Percentiles rank a stretch among this genome's conserved stretches.
Conservation (phyloP, 1,139 yeast genomes). For the Suhomyces bribrorum region DNA sequence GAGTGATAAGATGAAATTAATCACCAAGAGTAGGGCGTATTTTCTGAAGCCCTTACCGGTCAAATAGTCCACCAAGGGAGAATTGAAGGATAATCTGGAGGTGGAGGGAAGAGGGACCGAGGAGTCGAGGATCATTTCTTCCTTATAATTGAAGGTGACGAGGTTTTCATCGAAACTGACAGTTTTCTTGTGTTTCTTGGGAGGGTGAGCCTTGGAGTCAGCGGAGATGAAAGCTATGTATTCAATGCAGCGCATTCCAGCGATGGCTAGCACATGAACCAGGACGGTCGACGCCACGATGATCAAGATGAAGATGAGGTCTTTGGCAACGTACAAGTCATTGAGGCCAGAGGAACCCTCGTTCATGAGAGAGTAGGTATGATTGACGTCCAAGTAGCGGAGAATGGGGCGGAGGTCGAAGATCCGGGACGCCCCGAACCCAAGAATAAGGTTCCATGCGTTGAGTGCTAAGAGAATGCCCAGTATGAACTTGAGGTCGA, state of each 20-base stretch:
- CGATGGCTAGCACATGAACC: slow-evolving; percentile 16
- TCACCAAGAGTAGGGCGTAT: not conserved
- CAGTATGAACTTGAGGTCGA: slow-evolving; percentile 7
- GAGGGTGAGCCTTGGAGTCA: slow-evolving; percentile 4
- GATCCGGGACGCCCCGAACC: slow-evolving; percentile 1
- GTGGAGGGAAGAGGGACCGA: slow-evolving; percentile 3
- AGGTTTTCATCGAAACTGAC: slow-evolving; percentile 22
- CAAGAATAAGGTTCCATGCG: slow-evolving; percentile 16
- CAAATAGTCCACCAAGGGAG: slow-evolving; percentile 2
- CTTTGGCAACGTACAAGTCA: slow-evolving; percentile 15
- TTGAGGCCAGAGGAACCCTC: slow-evolving; percentile 4
- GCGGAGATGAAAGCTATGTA: slow-evolving; percentile 17
- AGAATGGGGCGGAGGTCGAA: slow-evolving; percentile 5
- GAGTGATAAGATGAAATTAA: slow-evolving; percentile 8
- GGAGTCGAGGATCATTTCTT: slow-evolving; percentile 6
- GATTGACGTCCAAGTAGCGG: slow-evolving; percentile 5
- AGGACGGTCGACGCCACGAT: slow-evolving; percentile 16
- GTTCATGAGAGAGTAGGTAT: slow-evolving; percentile 8
- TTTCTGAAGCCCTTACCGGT: slow-evolving; percentile 1
- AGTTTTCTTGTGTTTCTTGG: slow-evolving; percentile 15
- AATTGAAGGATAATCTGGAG: slow-evolving; percentile 1
- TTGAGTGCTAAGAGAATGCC: slow-evolving; percentile 10
- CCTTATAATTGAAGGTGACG: slow-evolving; percentile 18
- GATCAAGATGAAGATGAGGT: slow-evolving; percentile 13
- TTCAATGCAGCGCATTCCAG: slow-evolving; percentile 18